Base-by-base conservation (phyloP, 116 monocot genomes). In the Zostera marina region DNA sequence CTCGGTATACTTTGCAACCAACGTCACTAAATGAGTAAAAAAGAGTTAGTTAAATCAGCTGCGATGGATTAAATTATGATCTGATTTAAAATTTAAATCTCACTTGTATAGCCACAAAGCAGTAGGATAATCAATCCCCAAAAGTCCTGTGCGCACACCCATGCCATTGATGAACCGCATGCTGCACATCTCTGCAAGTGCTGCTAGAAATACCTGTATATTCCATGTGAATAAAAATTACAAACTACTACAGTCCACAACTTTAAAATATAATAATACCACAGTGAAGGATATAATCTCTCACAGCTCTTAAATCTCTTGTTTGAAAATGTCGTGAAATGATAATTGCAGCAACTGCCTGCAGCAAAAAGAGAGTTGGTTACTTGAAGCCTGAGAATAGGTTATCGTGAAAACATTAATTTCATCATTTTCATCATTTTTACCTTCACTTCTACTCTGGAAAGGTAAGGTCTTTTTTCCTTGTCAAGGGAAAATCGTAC, bases 101-200 rank as follows among this genome's bases (percentile, higher is more conserved):
- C 22, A 90, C 91, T 75, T 91, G 68, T 83, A 81, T 48, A 98
- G 74, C 98, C 98, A 90, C 16, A 52, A 24, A 23, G 91, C 98
- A 62, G 83, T 90, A 42, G 90, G 80, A 59, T 81, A 98, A 66
- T 98, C 91, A 23, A 98, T 90, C 38, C 98, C 98, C 82, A 86
- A 85, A 46, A 98, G 74, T 41, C 98, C 98, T 62, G 75, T 90
- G 26, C 72, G 82, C 44, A 80, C 45, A 11, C 74, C 62, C 58
- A 86, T 72, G 63, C 98, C 98, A 75, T 83, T 76, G 17, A 98
- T 78, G 74, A 83, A 90, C 24, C 98, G 70, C 87, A 89, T 77
- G 77, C 98, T 83, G 42, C 80, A 78, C 47, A 83, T 58, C 65
- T 98, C 98, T 22, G 86, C 83, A 61, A 90, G 67, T 4, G 98